These are phyloP conservation scores for Citrullus amarus DNA, from an alignment of 306 rosid species.

Conservation along the genomic window DNA sequence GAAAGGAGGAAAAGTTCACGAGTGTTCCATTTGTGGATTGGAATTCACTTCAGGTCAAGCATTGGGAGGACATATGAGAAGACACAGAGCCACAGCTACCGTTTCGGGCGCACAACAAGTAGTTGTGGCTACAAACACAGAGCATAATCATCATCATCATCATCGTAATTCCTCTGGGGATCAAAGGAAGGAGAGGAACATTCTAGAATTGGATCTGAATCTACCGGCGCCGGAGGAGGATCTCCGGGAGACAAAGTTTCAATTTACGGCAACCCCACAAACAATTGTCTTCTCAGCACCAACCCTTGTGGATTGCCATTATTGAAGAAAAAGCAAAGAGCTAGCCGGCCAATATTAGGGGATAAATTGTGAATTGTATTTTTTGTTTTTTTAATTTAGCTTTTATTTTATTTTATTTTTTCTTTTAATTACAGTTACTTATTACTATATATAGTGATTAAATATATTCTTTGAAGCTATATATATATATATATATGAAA, in stretches of 20 bases:
- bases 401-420: neutral
- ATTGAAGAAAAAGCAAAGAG: constrained; percentile 18
- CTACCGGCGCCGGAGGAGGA: constrained; percentile 91
- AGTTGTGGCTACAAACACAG: neutral
- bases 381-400: neutral
- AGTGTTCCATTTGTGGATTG: constrained; percentile 83
- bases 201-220: constrained; percentile 67
- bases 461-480: constrained; percentile 15
- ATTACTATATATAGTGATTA: constrained; percentile 4
- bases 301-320: constrained; percentile 80
- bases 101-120: constrained; percentile 10
- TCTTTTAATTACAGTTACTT: neutral
- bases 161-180: neutral
- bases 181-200: constrained; percentile 22
- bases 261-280: constrained; percentile 30
- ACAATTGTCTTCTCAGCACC: constrained; percentile 44
- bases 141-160: neutral
- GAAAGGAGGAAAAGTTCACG: constrained; percentile 50
- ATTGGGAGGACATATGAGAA: constrained; percentile 90
- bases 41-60: constrained; percentile 91
- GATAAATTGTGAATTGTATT: constrained; percentile 20
- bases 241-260: constrained; percentile 35
- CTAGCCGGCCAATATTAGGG: neutral
- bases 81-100: constrained; percentile 33
- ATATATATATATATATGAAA: neutral